Evolutionary conservation across 2,329 filamentous ascomycete genomes (phyloP).

Genomic region (Raffaelea ambrosiae): DNA sequence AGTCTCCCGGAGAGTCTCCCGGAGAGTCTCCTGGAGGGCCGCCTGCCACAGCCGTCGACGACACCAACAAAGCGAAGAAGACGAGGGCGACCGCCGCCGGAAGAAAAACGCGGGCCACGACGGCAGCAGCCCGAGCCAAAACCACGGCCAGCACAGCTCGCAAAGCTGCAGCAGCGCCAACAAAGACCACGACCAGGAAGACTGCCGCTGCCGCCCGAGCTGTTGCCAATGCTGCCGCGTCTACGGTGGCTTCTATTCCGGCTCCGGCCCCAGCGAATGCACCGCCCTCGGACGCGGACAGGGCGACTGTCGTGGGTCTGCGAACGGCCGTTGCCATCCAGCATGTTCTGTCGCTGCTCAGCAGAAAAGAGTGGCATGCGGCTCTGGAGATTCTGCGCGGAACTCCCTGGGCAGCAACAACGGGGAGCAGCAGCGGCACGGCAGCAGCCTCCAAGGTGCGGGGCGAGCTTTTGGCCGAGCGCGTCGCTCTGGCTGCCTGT

Average conservation of each 20-base stretch:
- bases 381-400: conserved; percentile 47
- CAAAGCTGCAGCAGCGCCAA: neutral
- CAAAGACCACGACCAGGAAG: conserved; percentile 16
- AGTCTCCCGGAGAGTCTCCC: too few species aligned
- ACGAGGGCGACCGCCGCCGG: conserved; percentile 18
- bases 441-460: neutral
- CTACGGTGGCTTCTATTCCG: neutral
- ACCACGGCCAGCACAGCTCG: conserved; percentile 9
- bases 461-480: conserved; percentile 35
- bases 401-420: neutral
- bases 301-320: conserved; percentile 21
- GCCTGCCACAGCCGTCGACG: neutral
- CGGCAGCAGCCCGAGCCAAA: neutral
- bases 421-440: conserved; percentile 20
- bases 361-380: conserved; percentile 46
- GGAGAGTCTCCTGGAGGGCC: too few species aligned
- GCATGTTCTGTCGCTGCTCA: conserved; percentile 36
- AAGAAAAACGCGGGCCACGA: conserved; percentile 23
- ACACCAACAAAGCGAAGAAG: neutral
- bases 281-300: conserved; percentile 11
- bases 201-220: conserved; percentile 13
- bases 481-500: conserved; percentile 58
- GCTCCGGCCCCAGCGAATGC: neutral
- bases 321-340: conserved; percentile 30
- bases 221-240: neutral